These are phyloP conservation scores for Bombardia bombarda DNA, from an alignment of 495 filamentous ascomycete genomes.

Conservation along the genomic window DNA sequence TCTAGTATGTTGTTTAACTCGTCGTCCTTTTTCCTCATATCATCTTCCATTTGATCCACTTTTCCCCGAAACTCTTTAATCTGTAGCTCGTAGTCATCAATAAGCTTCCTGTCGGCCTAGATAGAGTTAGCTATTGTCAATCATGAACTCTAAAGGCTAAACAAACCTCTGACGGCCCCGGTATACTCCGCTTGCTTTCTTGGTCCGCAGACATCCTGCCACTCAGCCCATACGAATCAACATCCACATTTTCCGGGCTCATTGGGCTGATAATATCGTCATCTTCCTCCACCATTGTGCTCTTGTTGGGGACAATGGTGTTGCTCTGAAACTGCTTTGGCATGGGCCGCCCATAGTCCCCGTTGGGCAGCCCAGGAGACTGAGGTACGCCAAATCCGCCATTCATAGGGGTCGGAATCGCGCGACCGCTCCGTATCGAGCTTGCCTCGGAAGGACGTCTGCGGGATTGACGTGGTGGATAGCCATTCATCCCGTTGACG, in stretches of 20 bases:
- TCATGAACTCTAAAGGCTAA: background rate
- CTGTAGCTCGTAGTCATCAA: constrained; percentile 71
- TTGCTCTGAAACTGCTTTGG: constrained; percentile 92
- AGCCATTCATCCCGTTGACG: constrained; percentile 41
- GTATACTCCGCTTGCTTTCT: constrained; percentile 53
- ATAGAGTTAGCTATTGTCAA: constrained; percentile 5
- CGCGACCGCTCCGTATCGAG: constrained; percentile 34
- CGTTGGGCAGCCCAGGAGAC: constrained; percentile 32
- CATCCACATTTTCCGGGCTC: constrained; percentile 43
- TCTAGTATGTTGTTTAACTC: constrained; percentile 34
- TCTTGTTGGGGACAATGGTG: constrained; percentile 94
- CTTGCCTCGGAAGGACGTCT: constrained; percentile 48
- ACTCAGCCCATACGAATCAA: constrained; percentile 56
- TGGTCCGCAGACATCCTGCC: constrained; percentile 38
- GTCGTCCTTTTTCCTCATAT: constrained; percentile 43
- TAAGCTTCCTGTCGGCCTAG: constrained; percentile 59
- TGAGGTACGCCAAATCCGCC: constrained; percentile 40
- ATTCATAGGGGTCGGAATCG: constrained; percentile 19
- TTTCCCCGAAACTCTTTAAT: constrained; percentile 67
- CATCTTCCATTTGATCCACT: constrained; percentile 60
- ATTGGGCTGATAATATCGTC: constrained; percentile 48
- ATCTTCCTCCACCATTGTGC: constrained; percentile 96
- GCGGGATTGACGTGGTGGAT: constrained; percentile 33
- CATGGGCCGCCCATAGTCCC: constrained; percentile 48
- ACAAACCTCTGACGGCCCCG: constrained; percentile 45